phyloP scores from a whole-genome alignment of 2,329 filamentous ascomycete species.

The Paraphaeosphaeria sporulosa region DNA sequence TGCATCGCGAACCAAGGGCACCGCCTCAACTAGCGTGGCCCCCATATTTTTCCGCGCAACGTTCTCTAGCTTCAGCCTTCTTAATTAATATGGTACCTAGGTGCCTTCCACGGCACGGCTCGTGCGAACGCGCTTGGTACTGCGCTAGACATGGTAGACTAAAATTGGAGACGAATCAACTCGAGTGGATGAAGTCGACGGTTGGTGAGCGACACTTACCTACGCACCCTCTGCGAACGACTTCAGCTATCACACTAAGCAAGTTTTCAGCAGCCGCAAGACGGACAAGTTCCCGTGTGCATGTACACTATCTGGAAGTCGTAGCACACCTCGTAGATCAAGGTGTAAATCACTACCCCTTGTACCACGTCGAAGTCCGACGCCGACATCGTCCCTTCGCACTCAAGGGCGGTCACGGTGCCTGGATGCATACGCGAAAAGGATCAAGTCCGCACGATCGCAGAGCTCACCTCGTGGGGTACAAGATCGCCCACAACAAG shows the following conservation, averaged over 20 bases:
- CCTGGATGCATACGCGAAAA: background rate
- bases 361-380: background rate
- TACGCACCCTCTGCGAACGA: background rate
- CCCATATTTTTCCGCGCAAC: background rate
- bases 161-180: background rate
- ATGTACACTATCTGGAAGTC: background rate
- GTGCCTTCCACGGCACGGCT: background rate
- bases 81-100: background rate
- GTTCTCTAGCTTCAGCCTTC: background rate
- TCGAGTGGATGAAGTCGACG: background rate
- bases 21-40: constrained; percentile 1
- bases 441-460: background rate
- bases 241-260: background rate
- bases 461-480: background rate
- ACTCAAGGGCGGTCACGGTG: background rate
- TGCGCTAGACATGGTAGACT: background rate
- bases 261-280: background rate
- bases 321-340: background rate
- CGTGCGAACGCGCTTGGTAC: background rate
- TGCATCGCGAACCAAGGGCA: constrained; percentile 4
- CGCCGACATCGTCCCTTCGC: background rate
- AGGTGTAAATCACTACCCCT: background rate
- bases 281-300: background rate
- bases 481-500: background rate
- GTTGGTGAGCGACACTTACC: background rate